Conservation (phyloP, 176 grass and related monocot genomes). For the Tuctoria greenei region DNA sequence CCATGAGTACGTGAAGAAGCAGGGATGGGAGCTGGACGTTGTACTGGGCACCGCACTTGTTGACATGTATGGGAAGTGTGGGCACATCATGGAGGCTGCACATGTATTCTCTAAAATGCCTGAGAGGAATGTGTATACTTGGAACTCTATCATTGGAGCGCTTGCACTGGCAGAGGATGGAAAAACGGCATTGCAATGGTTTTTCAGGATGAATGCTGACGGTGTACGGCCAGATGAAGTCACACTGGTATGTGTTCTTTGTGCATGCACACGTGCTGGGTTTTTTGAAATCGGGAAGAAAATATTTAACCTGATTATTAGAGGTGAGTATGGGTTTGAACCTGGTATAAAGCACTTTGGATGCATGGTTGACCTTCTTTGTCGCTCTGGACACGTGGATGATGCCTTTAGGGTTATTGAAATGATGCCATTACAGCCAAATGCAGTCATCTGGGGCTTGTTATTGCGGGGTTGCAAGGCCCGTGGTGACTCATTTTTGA, state of each 20-base stretch:
- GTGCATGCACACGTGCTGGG: conserved; percentile 57
- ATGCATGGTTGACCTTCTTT: conserved; percentile 71
- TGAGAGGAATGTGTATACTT: conserved; percentile 63
- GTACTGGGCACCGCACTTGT: conserved; percentile 59
- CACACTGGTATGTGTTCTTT: conserved; percentile 59
- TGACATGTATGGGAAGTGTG: conserved; percentile 77
- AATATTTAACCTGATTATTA: conserved; percentile 50
- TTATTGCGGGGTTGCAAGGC: conserved; percentile 55
- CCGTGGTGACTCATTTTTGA: conserved; percentile 40
- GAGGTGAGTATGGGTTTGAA: conserved; percentile 62
- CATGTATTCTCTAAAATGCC: conserved; percentile 53
- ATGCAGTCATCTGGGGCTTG: conserved; percentile 65
- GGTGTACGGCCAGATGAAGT: conserved; percentile 52
- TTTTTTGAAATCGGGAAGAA: conserved; percentile 55
- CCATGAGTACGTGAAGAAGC: conserved; percentile 46
- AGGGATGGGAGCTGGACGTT: conserved; percentile 57
- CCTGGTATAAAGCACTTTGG: conserved; percentile 74
- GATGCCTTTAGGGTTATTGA: conserved; percentile 47
- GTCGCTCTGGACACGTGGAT: conserved; percentile 52
- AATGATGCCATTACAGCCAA: conserved; percentile 62
- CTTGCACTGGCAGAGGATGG: conserved; percentile 52
- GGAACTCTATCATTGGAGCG: conserved; percentile 63
- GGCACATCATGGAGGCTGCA: conserved; percentile 24
- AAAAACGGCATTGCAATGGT: conserved; percentile 50
- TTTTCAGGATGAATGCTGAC: conserved; percentile 57